Base-by-base conservation (phyloP, 441 rosid genomes). In the Raphanus hybrid region DNA sequence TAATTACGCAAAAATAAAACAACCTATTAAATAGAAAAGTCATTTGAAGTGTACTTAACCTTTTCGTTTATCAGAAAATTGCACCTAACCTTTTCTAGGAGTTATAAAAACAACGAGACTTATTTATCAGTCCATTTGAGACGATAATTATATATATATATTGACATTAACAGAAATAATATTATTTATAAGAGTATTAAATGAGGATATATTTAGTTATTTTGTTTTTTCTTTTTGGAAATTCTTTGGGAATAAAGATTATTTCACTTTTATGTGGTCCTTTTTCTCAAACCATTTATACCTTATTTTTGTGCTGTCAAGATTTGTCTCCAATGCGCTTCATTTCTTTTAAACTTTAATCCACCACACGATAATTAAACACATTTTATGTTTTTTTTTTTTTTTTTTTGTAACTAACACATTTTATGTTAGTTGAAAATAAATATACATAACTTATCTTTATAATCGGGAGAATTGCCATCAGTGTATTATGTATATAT, bases 241-340 rank as follows among this genome's bases (percentile, higher is more conserved):
- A 29, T 29, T 29, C 32, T 29, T 29, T 29, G 5, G 71, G 84
- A 79, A 88, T 84, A 80, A 81, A 78, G 80, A 73, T 79, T 64
- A 69, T 18, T 67, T 69, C 81, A 77, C 86, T 86, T 86, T 60
- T 37, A 37, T 50, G 86, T 80, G 88, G 89, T 84, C 89, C 87
- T 43, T 71, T 70, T 79, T 77, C 78, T 76, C 65, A 61, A 65
- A 39, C 66, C 66, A 64, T 45, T 64, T 70, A 41, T 76, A 70
- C 66, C 61, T 67, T 74, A 66, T 18, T 75, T 66, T 75, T 62
- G 43, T 71, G 72, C n/a, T 67, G 74, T 75, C 64, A 41, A 16
- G 61, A 61, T 55, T 78, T 78, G 73, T 68, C 54, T 72, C 50
- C 66, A 57, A 5, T 65, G 7, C 2, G n/a, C 32, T 55, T 11